Evolutionary conservation across 345 rosid genomes (phyloP).

Genomic region (Xanthoceras sorbifolium): DNA sequence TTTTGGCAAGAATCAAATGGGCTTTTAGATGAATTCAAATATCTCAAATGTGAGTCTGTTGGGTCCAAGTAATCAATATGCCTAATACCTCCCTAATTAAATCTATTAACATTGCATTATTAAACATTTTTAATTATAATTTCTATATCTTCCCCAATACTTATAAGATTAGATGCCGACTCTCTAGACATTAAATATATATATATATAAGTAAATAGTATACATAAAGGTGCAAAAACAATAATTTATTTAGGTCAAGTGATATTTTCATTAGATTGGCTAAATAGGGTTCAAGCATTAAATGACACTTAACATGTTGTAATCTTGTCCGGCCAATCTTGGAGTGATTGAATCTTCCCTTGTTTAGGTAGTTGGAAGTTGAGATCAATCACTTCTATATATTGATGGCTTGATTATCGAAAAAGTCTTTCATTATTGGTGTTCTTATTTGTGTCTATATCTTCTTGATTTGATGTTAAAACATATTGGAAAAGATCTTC

Average conservation of each 20-base stretch:
- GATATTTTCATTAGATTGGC: conserved; percentile 1
- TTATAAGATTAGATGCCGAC: not conserved
- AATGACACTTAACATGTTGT: conserved; percentile 17
- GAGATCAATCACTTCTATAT: conserved; percentile 21
- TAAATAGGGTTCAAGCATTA: not conserved
- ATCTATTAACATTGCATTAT: no score
- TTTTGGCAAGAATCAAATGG: no score
- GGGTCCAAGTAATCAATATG: no score
- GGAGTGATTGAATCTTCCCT: not conserved
- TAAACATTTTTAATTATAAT: not conserved
- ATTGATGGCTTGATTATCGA: conserved; percentile 19
- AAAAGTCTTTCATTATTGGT: conserved; percentile 18
- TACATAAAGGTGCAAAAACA: not conserved
- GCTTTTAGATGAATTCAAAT: no score
- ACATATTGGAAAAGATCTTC: conserved; percentile 5
- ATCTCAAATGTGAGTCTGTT: no score
- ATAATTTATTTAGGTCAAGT: conserved; percentile 2
- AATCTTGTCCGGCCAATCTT: conserved; percentile 14
- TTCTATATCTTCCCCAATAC: not conserved
- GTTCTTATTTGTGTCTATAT: not conserved
- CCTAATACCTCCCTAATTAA: no score
- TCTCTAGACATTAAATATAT: not conserved
- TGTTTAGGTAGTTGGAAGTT: conserved; percentile 1
- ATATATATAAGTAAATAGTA: not conserved
- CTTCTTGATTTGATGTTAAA: conserved; percentile 24